Conservation (phyloP, 768 basidiomycete genomes). For the Mycena albidolilacea region DNA sequence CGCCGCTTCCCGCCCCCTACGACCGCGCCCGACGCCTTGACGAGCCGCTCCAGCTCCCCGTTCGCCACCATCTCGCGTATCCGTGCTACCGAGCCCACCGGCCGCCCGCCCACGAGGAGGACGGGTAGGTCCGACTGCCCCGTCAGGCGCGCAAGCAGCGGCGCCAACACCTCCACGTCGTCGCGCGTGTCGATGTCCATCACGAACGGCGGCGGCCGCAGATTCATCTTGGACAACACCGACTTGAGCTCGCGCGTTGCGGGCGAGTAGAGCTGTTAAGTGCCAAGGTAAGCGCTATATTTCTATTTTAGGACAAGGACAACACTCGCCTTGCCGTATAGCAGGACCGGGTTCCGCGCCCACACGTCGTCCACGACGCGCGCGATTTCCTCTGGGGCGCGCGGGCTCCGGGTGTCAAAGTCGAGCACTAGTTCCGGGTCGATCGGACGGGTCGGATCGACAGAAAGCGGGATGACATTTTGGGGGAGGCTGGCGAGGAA, state of each 20-base stretch:
- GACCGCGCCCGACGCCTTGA: conserved; percentile 71
- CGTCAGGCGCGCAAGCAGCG: conserved; percentile 76
- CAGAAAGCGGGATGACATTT: conserved; percentile 77
- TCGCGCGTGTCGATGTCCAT: conserved; percentile 83
- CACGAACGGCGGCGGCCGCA: conserved; percentile 74
- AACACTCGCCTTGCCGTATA: conserved; percentile 76
- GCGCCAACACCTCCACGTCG: conserved; percentile 74
- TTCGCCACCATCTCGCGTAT: conserved; percentile 65
- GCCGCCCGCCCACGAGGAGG: conserved; percentile 76
- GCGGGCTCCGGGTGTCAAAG: conserved; percentile 81
- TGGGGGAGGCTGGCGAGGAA: conserved; percentile 83
- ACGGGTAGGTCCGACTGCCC: conserved; percentile 75
- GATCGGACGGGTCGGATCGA: conserved; percentile 76
- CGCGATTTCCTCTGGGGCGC: conserved; percentile 72
- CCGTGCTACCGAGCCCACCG: conserved; percentile 66
- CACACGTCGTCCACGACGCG: conserved; percentile 77
- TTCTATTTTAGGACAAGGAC: conserved; percentile 23
- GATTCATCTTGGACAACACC: conserved; percentile 67
- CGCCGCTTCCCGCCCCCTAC: conserved; percentile 68
- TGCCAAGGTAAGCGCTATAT: conserved; percentile 3
- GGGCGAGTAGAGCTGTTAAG: conserved; percentile 70
- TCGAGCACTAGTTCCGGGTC: conserved; percentile 88
- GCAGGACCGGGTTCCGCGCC: conserved; percentile 79
- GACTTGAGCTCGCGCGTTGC: conserved; percentile 77
- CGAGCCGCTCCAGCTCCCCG: conserved; percentile 66